Base-by-base conservation (phyloP, 345 rosid genomes). In the Gossypium arboreum region DNA sequence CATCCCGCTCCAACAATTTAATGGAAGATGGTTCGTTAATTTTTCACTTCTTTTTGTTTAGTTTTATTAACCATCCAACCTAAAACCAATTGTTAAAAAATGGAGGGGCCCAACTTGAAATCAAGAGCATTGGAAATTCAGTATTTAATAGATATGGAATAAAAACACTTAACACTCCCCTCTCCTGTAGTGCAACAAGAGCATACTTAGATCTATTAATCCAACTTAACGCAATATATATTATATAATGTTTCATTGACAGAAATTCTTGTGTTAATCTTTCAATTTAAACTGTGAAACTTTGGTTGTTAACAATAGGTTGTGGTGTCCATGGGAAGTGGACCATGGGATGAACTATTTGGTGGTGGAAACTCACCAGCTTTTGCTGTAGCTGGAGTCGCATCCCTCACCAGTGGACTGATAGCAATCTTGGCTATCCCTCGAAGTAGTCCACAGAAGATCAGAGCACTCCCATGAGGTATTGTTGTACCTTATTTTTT, bases 321-420 rank as follows among this genome's bases (percentile, higher is more conserved):
- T 57, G 79, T 92, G 72, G 92, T 92, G 71, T 90, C 98, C 52
- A 67, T 89, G 74, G 97, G 94, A 67, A 84, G 88, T 88, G 98
- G 89, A 16, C 91, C 92, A 48, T 92, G 91, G 77, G 91, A 90
- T 85, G 90, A 91, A 84, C 85, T 90, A 63, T 87, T 88, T 73
- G 92, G 94, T 69, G 94, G 96, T 76, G 97, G 96, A 73, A 90
- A 90, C 80, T 90, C 85, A 52, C 89, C 96, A 7, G 94, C 94
- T 29, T 84, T 94, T 81, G 92, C 87, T 58, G 90, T 88, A 68
- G 96, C 88, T 69, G 94, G 84, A 68, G 81, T 88, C 73, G 79
- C 98, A 7, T 88, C 94, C 47, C 79, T 90, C 69, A 59, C 82
- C 39, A 88, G 86, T 74, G 96, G 98, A 75, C 74, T 90, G 75